Evolutionary conservation across 1,284 basidiomycete species (phyloP).

Genomic region (Sphagnurus paluster): DNA sequence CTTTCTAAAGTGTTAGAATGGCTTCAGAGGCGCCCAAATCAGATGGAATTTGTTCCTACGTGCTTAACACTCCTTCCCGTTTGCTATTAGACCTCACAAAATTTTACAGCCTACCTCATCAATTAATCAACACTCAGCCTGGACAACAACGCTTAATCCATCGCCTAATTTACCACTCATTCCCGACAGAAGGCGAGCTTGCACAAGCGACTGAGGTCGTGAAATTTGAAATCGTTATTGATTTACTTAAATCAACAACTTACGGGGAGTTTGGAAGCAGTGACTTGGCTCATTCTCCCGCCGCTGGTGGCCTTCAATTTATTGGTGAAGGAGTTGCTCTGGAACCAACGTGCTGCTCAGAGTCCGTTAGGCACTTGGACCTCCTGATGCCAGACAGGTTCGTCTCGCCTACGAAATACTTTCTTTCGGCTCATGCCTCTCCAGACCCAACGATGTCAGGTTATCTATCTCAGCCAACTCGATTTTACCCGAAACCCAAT

Average conservation of each 20-base stretch:
- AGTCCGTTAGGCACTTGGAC: slow-evolving; percentile 39
- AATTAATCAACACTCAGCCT: slow-evolving; percentile 37
- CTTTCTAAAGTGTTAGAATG: slow-evolving; percentile 48
- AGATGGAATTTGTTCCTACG: slow-evolving; percentile 56
- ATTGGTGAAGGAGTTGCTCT: slow-evolving; percentile 7
- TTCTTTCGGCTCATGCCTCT: neutral
- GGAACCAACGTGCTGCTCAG: slow-evolving; percentile 30
- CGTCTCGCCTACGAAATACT: slow-evolving; percentile 16
- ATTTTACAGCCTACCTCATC: slow-evolving; percentile 44
- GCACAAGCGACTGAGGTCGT: slow-evolving; percentile 25
- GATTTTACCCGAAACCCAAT: slow-evolving; percentile 26
- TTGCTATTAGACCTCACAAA: slow-evolving; percentile 4
- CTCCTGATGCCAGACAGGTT: slow-evolving; percentile 62
- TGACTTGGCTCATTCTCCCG: neutral
- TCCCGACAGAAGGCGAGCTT: slow-evolving; percentile 15
- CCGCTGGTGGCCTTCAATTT: neutral
- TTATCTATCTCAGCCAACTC: slow-evolving; percentile 40
- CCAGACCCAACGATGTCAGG: slow-evolving; percentile 53
- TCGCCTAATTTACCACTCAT: slow-evolving; percentile 56
- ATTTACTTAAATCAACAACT: neutral
- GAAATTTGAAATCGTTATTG: slow-evolving; percentile 38
- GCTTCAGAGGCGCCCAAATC: slow-evolving; percentile 36
- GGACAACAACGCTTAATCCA: slow-evolving; percentile 43
- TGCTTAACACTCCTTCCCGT: slow-evolving; percentile 26
- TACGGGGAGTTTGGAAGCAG: neutral